A percentile compares a stretch with the other conserved stretches of the same genome.
These are phyloP conservation scores for Crithidia bombi DNA, from an alignment of 208 protist species.

Conservation along the genomic window DNA sequence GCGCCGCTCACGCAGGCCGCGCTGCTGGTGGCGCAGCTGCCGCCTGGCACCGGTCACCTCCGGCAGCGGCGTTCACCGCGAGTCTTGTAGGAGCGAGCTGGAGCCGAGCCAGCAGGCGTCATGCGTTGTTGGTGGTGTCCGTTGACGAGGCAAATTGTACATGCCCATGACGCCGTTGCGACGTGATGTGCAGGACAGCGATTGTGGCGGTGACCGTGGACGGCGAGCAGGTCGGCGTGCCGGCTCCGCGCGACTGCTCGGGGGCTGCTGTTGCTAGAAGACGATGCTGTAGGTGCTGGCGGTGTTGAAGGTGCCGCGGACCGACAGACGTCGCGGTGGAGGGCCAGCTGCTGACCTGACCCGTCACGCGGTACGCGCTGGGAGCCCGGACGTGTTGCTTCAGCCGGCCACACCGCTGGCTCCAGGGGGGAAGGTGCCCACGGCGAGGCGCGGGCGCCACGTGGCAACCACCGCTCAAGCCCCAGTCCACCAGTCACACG, in stretches of 20 bases:
- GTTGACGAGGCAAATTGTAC: slow-evolving; percentile 40
- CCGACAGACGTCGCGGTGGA: slow-evolving; percentile 30
- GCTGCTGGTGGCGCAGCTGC: slow-evolving; percentile 33
- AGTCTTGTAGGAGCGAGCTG: slow-evolving; percentile 21
- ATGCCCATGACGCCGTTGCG: slow-evolving; percentile 40
- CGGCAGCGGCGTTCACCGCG: slow-evolving; percentile 29
- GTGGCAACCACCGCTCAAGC: neutral
- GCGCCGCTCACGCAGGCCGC: slow-evolving; percentile 31
- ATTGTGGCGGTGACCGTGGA: slow-evolving; percentile 18
- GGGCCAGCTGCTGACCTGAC: slow-evolving; percentile 28
- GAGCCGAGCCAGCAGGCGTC: slow-evolving; percentile 37
- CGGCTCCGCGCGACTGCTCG: neutral
- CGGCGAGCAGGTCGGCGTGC: slow-evolving; percentile 8
- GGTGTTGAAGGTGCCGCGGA: slow-evolving; percentile 40
- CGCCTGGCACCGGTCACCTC: slow-evolving; percentile 24
- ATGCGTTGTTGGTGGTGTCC: slow-evolving; percentile 21
- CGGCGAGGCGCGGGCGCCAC: slow-evolving; percentile 16
- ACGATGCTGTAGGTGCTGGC: slow-evolving; percentile 28
- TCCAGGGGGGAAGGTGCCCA: slow-evolving; percentile 12
- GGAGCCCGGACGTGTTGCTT: neutral
- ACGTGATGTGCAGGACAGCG: slow-evolving; percentile 36
- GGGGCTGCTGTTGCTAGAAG: slow-evolving; percentile 37
- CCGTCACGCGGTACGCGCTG: slow-evolving; percentile 19
- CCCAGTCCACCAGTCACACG: slow-evolving; percentile 20
- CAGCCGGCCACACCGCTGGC: neutral